Evolutionary conservation across 75 land plant genomes (phyloP), one percentile per base, ranked within the genome.

Genomic region (Ceratopteris richardii): DNA sequence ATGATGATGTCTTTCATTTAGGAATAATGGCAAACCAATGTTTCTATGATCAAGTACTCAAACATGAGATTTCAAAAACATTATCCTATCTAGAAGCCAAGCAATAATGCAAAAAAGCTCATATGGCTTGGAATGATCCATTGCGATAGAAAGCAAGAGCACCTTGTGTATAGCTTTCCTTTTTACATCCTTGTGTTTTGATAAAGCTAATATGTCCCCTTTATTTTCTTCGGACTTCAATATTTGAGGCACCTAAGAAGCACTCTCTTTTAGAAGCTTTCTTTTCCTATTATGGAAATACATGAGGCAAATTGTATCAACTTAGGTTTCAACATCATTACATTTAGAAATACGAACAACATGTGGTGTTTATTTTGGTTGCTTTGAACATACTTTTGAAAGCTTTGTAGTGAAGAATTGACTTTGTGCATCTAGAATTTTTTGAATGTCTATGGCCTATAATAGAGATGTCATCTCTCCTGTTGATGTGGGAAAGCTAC

Each of bases 231-330:
- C n/a, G n/a, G n/a, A n/a, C 90, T 88, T 88, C 22, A 88, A 71
- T 19, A 88, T 82, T 41, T 65, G 73, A 4, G 86, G 81, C 53
- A 88, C 79, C 24, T 72, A 74, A 40, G 78, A 25, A 29, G 86
- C 94, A 36, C 69, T 88, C 43, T 88, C 94, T 46, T 66, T 74
- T 69, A 86, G 73, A 27, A 88, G 80, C 58, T 54, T 72, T 64
- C 78, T 76, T 69, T 72, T 68, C 74, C 85, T 60, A 62, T 88
- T 90, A 39, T 64, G 60, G 33, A 86, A 88, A 65, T 88, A 88
- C 94, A 88, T 88, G 60, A 88, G 75, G 20, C 83, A 72, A 52
- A 88, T 66, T 6, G 94, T 81, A 61, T 82, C 84, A 25, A 86
- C 41, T 44, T 88, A 88, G 11, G 76, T 63, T 64, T 88, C 94